These are phyloP conservation scores for Globisporangium okanoganense DNA, from an alignment of 352 stramenopile genomes.

Conservation along the genomic window DNA sequence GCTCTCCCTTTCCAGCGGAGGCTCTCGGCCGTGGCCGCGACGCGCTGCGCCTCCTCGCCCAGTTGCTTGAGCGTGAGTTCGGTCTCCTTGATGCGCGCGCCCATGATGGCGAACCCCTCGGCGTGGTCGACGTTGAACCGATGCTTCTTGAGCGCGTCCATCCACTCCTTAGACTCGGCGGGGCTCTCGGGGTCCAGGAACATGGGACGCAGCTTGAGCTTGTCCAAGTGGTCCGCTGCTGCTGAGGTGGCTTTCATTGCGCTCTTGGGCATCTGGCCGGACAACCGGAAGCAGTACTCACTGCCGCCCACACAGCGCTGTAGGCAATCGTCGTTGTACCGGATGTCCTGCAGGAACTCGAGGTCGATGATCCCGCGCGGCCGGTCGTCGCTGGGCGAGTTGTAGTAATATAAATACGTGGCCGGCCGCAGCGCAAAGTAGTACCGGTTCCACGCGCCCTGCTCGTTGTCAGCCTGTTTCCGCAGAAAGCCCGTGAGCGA, in stretches of 20 bases:
- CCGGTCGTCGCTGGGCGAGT: slow-evolving; percentile 48
- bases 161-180: slow-evolving; percentile 57
- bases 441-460: slow-evolving; percentile 73
- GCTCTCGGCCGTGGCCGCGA: slow-evolving; percentile 6
- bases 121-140: slow-evolving; percentile 57
- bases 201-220: slow-evolving; percentile 52
- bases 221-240: slow-evolving; percentile 18
- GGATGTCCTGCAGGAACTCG: slow-evolving; percentile 74
- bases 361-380: slow-evolving; percentile 76
- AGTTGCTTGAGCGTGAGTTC: slow-evolving; percentile 25
- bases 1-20: slow-evolving; percentile 12
- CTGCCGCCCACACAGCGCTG: slow-evolving; percentile 64
- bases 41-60: slow-evolving; percentile 9
- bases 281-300: slow-evolving; percentile 67
- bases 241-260: slow-evolving; percentile 19
- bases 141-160: slow-evolving; percentile 61
- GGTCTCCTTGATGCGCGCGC: slow-evolving; percentile 30
- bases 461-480: slow-evolving; percentile 81
- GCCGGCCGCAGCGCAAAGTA: slow-evolving; percentile 75
- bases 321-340: slow-evolving; percentile 69
- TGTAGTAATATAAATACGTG: slow-evolving; percentile 87
- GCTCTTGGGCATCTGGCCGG: slow-evolving; percentile 45
- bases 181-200: slow-evolving; percentile 59
- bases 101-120: slow-evolving; percentile 32
- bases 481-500: slow-evolving; percentile 58